phyloP scores from a whole-genome alignment of 257 asterid species.

The Ajuga chamaepitys region DNA sequence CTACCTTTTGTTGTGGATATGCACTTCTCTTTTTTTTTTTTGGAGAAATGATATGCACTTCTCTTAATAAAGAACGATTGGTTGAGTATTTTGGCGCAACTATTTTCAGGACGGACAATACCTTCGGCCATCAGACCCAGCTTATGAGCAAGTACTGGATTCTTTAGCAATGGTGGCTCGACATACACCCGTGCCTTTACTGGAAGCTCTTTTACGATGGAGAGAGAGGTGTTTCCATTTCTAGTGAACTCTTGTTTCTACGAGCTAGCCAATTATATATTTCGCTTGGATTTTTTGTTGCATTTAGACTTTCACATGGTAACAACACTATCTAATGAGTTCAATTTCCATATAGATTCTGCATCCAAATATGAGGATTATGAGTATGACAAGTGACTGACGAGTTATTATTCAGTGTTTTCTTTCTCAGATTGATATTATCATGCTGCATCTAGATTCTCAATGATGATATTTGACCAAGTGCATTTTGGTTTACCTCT shows the following conservation, averaged over 20 bases:
- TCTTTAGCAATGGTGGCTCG: conserved; percentile 99
- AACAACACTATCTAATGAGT: neutral
- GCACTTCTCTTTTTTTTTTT: neutral
- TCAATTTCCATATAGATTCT: neutral
- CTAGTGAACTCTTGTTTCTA: neutral
- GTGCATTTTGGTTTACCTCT: neutral
- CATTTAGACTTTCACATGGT: neutral
- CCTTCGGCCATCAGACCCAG: conserved; percentile 98
- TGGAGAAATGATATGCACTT: conserved; percentile 2
- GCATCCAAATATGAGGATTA: neutral
- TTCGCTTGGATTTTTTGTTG: neutral
- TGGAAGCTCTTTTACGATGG: conserved; percentile 97
- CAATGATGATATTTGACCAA: neutral
- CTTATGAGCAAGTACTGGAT: conserved; percentile 97
- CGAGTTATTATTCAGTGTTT: neutral
- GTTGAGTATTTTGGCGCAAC: conserved; percentile 13
- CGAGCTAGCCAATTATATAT: conserved; percentile 4
- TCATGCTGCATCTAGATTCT: conserved; percentile 9
- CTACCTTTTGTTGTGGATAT: neutral
- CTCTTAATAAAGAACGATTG: neutral
- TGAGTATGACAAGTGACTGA: neutral
- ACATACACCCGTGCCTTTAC: conserved; percentile 93
- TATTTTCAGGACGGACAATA: conserved; percentile 91
- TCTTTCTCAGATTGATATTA: neutral
- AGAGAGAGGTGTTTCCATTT: conserved; percentile 70